Base-by-base conservation (phyloP, 768 basidiomycete species). In the Mycena olivaceomarginata region DNA sequence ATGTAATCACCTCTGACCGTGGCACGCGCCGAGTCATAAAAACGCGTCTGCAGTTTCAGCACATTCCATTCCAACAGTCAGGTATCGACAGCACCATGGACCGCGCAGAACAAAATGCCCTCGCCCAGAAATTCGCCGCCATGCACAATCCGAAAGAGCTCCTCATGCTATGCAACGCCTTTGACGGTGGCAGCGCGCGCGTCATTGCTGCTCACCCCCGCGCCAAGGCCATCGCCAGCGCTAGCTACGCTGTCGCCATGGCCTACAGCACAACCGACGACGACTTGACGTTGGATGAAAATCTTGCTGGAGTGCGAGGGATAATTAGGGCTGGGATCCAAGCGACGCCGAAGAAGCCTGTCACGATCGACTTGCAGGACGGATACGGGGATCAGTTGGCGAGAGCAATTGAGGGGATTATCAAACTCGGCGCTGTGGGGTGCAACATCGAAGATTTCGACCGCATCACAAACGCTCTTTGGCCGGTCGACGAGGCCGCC, bases 291-390 rank as follows among this genome's bases (percentile, higher is more conserved):
- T 53, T 76, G 48, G 75, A 72, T 6, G 69, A 76, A 0, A 70
- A 70, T 20, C 46, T 75, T 16, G 64, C 75, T 45, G 75, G 51
- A 4, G 67, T 75, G 48, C 20, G 51, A 18, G 51, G 66, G 16
- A 70, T 75, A 10, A 56, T 74, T 15, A 45, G 22, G 2, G 67
- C 68, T 5, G 74, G 59, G 11, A 25, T 65, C 59, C 56, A 18
- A 16, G 68, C 69, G 57, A 60, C 41, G 57, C 69, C 67, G n/a
- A 48, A 63, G 45, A 69, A 77, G 59, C 76, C 76, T 5, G 63
- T 77, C 11, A 67, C 76, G 62, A 63, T 75, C 13, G 76, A 77
- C 76, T n/a, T 77, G 41, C 76, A 74, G 46, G 76, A 75, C 12
- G 74, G 76, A 41, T 77, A 77, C 53, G 76, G 72, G 16, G 73